A percentile compares a stretch with the other conserved stretches of the same genome.
Evolutionary conservation across 495 filamentous ascomycete genomes (phyloP).

Genomic region (Penicillium cataractarum): DNA sequence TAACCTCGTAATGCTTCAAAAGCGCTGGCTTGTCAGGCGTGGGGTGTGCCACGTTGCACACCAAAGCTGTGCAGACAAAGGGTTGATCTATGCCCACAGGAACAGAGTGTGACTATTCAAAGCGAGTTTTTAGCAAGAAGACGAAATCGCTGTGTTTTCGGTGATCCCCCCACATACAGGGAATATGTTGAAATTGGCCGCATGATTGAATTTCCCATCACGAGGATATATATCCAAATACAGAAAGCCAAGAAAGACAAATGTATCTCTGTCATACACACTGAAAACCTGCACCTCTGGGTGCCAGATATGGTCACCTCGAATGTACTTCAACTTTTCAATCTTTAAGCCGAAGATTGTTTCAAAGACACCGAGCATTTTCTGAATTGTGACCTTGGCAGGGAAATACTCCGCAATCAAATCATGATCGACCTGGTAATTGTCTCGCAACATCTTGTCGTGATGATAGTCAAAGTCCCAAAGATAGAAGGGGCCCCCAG

Average conservation of each 20-base stretch:
- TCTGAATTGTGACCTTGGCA: constrained; percentile 2
- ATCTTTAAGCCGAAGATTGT: background rate
- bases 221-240: constrained; percentile 15
- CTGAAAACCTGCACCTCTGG: background rate
- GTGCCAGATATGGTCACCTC: background rate
- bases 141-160: background rate
- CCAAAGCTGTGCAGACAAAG: constrained; percentile 15
- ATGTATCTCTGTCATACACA: background rate
- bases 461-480: constrained; percentile 20
- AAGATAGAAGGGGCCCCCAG: constrained; percentile 5
- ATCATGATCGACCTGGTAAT: constrained; percentile 15
- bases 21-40: constrained; percentile 8
- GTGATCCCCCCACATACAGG: constrained; percentile 1
- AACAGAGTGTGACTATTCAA: background rate
- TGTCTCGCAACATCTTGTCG: constrained; percentile 9
- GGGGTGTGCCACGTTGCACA: constrained; percentile 13
- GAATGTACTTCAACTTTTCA: background rate
- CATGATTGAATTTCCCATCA: constrained; percentile 15
- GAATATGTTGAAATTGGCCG: constrained; percentile 17
- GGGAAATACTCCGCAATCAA: constrained; percentile 14
- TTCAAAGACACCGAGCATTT: constrained; percentile 8
- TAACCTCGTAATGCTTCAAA: constrained; percentile 13
- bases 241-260: constrained; percentile 5
- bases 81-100: constrained; percentile 1
- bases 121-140: background rate